phyloP scores from a whole-genome alignment of 139 green algal species.

The Tetradesmus obliquus region DNA sequence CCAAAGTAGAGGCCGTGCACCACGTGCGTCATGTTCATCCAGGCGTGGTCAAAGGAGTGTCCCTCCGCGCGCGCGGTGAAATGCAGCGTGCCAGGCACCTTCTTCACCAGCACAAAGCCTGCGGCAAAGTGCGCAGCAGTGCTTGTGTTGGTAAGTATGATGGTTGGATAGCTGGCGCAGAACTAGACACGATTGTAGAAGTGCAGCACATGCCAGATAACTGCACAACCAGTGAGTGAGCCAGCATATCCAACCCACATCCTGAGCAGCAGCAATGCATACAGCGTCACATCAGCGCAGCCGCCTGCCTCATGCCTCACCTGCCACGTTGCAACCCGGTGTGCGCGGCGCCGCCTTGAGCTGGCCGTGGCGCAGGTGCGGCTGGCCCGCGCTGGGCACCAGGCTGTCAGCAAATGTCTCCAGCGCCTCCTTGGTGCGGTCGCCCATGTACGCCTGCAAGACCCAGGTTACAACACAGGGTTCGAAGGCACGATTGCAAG shows the following conservation, averaged over 20 bases:
- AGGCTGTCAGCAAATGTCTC: conserved; percentile 87
- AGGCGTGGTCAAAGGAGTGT: conserved; percentile 88
- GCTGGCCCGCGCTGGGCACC: conserved; percentile 76
- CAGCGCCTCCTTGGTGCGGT: conserved; percentile 92
- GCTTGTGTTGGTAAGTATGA: not conserved
- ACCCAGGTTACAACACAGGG: not conserved
- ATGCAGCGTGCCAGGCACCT: conserved; percentile 94
- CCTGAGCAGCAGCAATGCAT: not conserved
- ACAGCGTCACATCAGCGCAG: not conserved
- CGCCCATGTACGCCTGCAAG: conserved; percentile 66
- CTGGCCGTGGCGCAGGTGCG: conserved; percentile 67
- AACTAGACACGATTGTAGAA: too few relatives aligned
- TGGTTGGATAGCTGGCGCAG: not conserved
- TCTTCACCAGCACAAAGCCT: conserved; percentile 98
- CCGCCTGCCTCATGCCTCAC: conserved; percentile 26
- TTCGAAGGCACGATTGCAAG: too few relatives aligned
- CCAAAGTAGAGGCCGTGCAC: conserved; percentile 80
- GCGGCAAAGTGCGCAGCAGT: conserved; percentile 40
- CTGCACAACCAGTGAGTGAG: too few relatives aligned
- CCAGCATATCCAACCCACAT: too few relatives aligned
- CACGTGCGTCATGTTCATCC: conserved; percentile 57
- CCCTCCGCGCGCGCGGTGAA: conserved; percentile 83
- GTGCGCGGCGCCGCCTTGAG: conserved; percentile 60
- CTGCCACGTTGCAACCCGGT: conserved; percentile 82
- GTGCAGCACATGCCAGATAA: too few relatives aligned